Evolutionary conservation across 495 filamentous ascomycete species (phyloP).

Genomic region (Terfezia boudieri): DNA sequence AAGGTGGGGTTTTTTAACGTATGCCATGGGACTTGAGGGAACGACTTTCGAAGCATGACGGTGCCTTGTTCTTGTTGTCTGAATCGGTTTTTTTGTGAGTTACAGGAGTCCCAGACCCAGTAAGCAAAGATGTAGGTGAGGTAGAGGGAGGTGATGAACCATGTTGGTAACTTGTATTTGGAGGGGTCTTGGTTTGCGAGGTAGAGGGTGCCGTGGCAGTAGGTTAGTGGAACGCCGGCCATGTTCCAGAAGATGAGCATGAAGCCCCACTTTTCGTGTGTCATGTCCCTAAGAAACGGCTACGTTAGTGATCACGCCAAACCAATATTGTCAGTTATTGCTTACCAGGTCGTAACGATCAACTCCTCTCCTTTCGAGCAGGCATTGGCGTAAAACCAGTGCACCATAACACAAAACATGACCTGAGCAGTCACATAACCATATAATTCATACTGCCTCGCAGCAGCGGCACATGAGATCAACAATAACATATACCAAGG

Average conservation of each 20-base stretch:
- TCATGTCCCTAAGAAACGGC: conserved; percentile 43
- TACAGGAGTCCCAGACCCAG: conserved; percentile 78
- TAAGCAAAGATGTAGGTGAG: conserved; percentile 63
- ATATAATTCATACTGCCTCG: conserved; percentile 69
- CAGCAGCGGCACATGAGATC: conserved; percentile 50
- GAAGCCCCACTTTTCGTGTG: conserved; percentile 99
- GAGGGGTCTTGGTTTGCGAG: conserved; percentile 69
- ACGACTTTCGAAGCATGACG: conserved; percentile 47
- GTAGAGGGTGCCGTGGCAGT: conserved; percentile 94
- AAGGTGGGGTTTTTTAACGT: conserved; percentile 64
- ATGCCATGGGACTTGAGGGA: conserved; percentile 89
- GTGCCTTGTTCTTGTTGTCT: conserved; percentile 59
- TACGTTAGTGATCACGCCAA: conserved; percentile 3
- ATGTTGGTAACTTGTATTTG: conserved; percentile 53
- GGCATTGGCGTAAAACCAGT: conserved; percentile 90
- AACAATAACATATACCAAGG: conserved; percentile 91
- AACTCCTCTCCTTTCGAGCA: conserved; percentile 92
- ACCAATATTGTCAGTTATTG: conserved; percentile 6
- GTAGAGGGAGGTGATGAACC: conserved; percentile 41
- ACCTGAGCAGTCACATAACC: conserved; percentile 86
- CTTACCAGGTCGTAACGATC: conserved; percentile 64
- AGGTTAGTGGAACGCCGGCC: conserved; percentile 80
- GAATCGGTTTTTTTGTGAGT: conserved; percentile 93
- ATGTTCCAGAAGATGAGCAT: conserved; percentile 99
- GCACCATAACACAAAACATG: conserved; percentile 70